Conservation (phyloP, 1,284 basidiomycete genomes). For the Meripilus lineatus region DNA sequence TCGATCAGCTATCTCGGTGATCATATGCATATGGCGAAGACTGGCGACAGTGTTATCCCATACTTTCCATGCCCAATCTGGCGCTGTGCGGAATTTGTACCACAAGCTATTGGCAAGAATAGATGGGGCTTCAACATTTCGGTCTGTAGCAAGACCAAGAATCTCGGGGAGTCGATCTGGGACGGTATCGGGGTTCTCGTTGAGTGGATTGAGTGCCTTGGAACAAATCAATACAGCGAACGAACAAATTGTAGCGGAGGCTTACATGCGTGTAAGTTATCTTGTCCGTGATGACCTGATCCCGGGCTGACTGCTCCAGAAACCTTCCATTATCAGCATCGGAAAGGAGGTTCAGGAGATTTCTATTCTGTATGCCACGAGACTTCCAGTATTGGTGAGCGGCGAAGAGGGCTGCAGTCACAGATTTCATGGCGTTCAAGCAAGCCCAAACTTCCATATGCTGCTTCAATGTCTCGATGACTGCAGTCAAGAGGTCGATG, state of each 20-base stretch:
- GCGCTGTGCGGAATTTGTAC: constrained; percentile 70
- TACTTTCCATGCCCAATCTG: constrained; percentile 71
- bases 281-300: constrained; percentile 55
- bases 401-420: constrained; percentile 54
- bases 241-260: not conserved
- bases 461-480: constrained; percentile 62
- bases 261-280: constrained; percentile 55
- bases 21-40: constrained; percentile 62
- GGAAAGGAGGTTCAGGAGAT: constrained; percentile 53
- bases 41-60: constrained; percentile 76
- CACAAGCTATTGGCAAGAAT: constrained; percentile 70
- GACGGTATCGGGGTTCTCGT: constrained; percentile 42
- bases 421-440: constrained; percentile 56
- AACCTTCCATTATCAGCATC: constrained; percentile 58
- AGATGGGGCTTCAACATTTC: constrained; percentile 52
- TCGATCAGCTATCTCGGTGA: constrained; percentile 39
- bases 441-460: constrained; percentile 71
- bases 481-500: constrained; percentile 48
- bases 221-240: not conserved
- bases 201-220: constrained; percentile 42
- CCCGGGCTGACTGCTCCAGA: constrained; percentile 48
- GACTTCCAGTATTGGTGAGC: constrained; percentile 60
- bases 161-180: constrained; percentile 66
- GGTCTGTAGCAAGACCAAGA: constrained; percentile 52
- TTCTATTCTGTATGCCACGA: constrained; percentile 57